These are phyloP conservation scores for Jimgerdemannia lactiflua DNA, from an alignment of 192 early-diverging fungal genomes.

Conservation along the genomic window DNA sequence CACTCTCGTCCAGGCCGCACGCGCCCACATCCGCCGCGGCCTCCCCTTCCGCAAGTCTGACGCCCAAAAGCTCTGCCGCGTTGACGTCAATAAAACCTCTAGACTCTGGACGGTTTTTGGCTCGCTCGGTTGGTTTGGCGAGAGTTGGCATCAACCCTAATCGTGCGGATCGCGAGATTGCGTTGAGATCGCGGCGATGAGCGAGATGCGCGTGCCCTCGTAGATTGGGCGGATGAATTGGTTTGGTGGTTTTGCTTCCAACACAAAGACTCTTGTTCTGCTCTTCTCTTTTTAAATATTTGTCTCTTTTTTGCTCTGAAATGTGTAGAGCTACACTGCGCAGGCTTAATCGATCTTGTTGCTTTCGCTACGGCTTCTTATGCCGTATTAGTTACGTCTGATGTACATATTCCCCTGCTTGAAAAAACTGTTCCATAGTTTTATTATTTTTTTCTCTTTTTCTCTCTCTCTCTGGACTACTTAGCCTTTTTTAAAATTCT, in stretches of 20 bases:
- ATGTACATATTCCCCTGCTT: not conserved
- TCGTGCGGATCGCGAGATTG: not conserved
- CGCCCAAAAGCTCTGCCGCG: conserved; percentile 85
- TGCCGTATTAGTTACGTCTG: not conserved
- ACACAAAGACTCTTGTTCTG: not conserved
- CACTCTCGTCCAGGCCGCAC: conserved; percentile 65
- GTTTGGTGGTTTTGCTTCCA: too few relatives aligned
- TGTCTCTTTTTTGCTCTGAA: not conserved
- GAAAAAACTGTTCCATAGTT: not conserved
- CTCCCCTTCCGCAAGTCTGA: conserved; percentile 82
- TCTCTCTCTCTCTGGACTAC: not conserved
- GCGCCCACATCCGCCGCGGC: conserved; percentile 29
- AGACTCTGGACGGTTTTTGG: conserved; percentile 89
- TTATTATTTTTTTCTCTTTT: not conserved
- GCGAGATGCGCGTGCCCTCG: not conserved
- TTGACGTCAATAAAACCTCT: conserved; percentile 95
- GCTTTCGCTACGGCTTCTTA: not conserved
- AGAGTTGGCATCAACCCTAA: not conserved
- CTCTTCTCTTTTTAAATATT: not conserved
- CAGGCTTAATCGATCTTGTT: not conserved
- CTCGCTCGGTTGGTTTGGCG: conserved; percentile 75
- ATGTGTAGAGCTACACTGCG: not conserved
- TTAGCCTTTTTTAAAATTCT: too few relatives aligned
- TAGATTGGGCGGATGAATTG: too few relatives aligned
- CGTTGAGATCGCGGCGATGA: not conserved